phyloP scores from a whole-genome alignment of 1,284 basidiomycete species.

The Ganoderma lingzhi region DNA sequence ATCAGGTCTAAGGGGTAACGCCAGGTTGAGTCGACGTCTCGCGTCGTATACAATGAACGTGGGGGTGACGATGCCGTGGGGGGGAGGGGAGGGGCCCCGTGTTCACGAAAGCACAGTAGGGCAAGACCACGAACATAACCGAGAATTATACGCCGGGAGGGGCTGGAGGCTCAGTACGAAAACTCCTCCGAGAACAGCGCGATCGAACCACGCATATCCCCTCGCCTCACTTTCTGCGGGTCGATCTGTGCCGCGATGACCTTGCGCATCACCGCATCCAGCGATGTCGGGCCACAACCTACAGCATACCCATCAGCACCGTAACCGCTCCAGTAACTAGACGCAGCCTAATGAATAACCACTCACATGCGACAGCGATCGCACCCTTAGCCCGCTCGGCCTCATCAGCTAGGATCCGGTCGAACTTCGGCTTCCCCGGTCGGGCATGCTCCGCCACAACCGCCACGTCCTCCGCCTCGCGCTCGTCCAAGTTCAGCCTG shows the following conservation, averaged over 20 bases:
- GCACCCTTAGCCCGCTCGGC: slow-evolving; percentile 63
- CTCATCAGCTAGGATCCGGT: slow-evolving; percentile 73
- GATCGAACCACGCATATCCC: slow-evolving; percentile 70
- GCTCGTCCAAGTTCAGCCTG: slow-evolving; percentile 66
- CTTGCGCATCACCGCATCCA: slow-evolving; percentile 78
- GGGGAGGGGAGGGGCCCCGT: background rate
- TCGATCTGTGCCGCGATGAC: slow-evolving; percentile 70
- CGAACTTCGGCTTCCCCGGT: slow-evolving; percentile 79
- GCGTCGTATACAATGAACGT: background rate
- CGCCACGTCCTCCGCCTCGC: slow-evolving; percentile 74
- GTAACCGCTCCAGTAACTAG: background rate
- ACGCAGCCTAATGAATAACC: slow-evolving; percentile 3
- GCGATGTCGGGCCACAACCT: slow-evolving; percentile 81
- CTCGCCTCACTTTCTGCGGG: slow-evolving; percentile 59
- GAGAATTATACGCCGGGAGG: background rate
- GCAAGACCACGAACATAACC: background rate
- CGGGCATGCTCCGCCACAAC: slow-evolving; percentile 75
- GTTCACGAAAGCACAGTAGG: background rate
- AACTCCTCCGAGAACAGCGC: slow-evolving; percentile 76
- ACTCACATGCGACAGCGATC: slow-evolving; percentile 75
- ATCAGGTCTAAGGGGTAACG: background rate
- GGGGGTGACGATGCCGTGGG: background rate
- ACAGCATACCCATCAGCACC: slow-evolving; percentile 6
- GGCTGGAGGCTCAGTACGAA: slow-evolving; percentile 50
- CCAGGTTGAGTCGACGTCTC: background rate